Evolutionary conservation across 2,329 filamentous ascomycete genomes (phyloP).

Genomic region (Fusarium burgessii): DNA sequence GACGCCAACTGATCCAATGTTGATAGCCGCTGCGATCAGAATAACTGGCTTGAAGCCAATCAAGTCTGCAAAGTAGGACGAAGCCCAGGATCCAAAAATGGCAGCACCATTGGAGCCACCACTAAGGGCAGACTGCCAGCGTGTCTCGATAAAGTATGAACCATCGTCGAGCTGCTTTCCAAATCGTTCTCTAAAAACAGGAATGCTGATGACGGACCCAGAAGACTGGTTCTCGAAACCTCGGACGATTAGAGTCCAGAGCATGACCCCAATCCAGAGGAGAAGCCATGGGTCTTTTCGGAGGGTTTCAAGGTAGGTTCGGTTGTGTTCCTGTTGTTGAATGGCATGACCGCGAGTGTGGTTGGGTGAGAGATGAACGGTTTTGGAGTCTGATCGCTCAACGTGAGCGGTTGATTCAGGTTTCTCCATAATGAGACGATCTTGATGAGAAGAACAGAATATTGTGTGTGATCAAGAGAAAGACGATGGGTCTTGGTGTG

Average conservation of each 20-base stretch:
- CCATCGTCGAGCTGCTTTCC: slow-evolving; percentile 22
- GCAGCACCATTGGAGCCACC: slow-evolving; percentile 43
- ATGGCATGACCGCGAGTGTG: slow-evolving; percentile 44
- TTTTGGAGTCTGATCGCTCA: slow-evolving; percentile 6
- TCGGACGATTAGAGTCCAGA: slow-evolving; percentile 48
- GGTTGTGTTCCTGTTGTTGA: slow-evolving; percentile 47
- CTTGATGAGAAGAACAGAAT: no score
- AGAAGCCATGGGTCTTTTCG: slow-evolving; percentile 47
- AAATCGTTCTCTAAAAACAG: slow-evolving; percentile 36
- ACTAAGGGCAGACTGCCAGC: slow-evolving; percentile 48
- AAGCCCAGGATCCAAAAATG: slow-evolving; percentile 43
- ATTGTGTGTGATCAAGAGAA: not conserved
- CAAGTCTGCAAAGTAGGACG: slow-evolving; percentile 43
- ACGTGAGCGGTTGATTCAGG: slow-evolving; percentile 19
- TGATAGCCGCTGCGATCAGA: slow-evolving; percentile 39
- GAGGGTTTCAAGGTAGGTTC: slow-evolving; percentile 43
- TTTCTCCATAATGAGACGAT: slow-evolving; percentile 8
- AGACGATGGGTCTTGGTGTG: not conserved
- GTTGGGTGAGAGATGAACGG: not conserved
- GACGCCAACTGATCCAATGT: slow-evolving; percentile 47
- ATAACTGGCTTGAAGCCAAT: slow-evolving; percentile 41
- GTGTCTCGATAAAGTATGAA: slow-evolving; percentile 42
- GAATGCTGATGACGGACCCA: slow-evolving; percentile 38
- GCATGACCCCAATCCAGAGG: slow-evolving; percentile 49
- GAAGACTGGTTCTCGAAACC: slow-evolving; percentile 47